Evolutionary conservation across 805 yeast genomes (phyloP), one percentile per base, ranked within the genome.

Genomic region (Pichia californica): DNA sequence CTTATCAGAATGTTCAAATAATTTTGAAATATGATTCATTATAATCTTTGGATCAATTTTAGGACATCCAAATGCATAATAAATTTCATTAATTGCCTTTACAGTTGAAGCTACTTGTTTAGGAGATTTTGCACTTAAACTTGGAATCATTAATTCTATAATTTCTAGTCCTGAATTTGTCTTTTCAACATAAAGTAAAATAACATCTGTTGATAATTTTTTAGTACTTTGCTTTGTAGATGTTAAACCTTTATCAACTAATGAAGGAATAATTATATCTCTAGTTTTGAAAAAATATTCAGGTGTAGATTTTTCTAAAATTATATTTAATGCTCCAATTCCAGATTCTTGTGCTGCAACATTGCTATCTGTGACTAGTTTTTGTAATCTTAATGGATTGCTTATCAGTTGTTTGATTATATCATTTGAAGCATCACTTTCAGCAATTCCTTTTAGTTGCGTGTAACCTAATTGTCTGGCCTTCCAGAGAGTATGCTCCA

Each of bases 331-430:
- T 7, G 84, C 72, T 3, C 65, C 59, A 18, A 88, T 66, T 5
- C 87, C 98, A 2, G 82, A 67, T 56, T 93, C 98, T 51, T 88
- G 95, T 0, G 98, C 95, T 15, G 83, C 93, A 16, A 88, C 96
- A 58, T 93, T 93, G 27, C 82, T 61, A 58, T 93, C 99, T 3
- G 76, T 69, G 7, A 84, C 80, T 32, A 81, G 71, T 51, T 70
- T 69, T 51, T 75, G 79, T 54, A 81, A 67, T 3, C 73, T 41
- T 9, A 76, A 81, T 0, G 88, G 82, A 43, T 69, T 73, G 15
- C 62, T 56, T 47, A 77, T 57, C 56, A 74, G 77, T 5, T 18
- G 13, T n/a, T 4, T 9, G 8, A 44, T 40, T 21, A 8, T 15
- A 14, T 34, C 34, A 41, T 41, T 16, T 8, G 19, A 4, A 5